Conservation (phyloP, 371 early-diverging fungal species). For the Apophysomyces variabilis region DNA sequence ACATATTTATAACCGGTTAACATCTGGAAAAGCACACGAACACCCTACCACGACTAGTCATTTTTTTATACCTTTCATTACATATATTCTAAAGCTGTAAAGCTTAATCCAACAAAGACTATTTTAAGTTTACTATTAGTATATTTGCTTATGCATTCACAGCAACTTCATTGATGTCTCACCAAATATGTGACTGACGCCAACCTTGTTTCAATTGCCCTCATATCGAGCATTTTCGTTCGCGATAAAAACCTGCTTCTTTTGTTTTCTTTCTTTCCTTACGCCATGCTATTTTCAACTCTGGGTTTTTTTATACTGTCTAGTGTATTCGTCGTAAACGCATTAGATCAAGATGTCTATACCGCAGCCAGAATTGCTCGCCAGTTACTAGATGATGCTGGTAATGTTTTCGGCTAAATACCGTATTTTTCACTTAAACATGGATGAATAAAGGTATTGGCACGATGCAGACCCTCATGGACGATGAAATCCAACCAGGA, state of each 20-base stretch:
- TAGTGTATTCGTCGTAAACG: not conserved
- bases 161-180: too few relatives aligned
- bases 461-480: conserved; percentile 28
- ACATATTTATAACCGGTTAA: too few relatives aligned
- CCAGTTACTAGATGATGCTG: conserved; percentile 33
- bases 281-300: not conserved
- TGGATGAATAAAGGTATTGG: conserved; percentile 26
- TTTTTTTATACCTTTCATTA: too few relatives aligned
- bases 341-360: conserved; percentile 19
- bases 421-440: not conserved
- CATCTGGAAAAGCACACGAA: too few relatives aligned
- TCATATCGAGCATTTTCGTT: too few relatives aligned
- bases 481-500: conserved; percentile 13
- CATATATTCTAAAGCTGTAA: too few relatives aligned
- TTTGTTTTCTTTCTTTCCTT: not conserved
- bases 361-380: conserved; percentile 33
- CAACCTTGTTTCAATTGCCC: too few relatives aligned
- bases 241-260: not conserved
- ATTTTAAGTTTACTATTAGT: too few relatives aligned
- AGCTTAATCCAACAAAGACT: too few relatives aligned
- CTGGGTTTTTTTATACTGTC: not conserved
- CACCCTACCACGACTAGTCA: too few relatives aligned
- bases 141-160: too few relatives aligned
- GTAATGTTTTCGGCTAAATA: conserved; percentile 9
- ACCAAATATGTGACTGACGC: too few relatives aligned